Evolutionary conservation across 2,329 filamentous ascomycete species (phyloP).

Genomic region (Knoxdaviesia capensis): DNA sequence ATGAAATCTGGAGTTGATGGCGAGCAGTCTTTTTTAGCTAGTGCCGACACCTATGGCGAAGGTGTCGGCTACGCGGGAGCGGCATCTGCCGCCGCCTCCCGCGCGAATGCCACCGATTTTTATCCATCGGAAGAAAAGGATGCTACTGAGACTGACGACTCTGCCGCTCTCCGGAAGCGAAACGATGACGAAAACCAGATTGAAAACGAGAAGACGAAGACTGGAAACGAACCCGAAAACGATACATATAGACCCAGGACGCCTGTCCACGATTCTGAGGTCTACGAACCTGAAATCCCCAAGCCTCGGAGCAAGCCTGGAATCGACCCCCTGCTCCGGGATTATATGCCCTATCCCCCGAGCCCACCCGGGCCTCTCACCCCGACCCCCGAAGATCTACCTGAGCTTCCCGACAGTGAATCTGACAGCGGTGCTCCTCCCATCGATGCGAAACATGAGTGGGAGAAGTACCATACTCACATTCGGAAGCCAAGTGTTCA

Average conservation of each 20-base stretch:
- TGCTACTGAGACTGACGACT: no score
- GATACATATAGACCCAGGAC: slow-evolving; percentile 32
- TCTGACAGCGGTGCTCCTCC: no score
- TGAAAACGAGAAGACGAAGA: slow-evolving; percentile 13
- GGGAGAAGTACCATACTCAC: slow-evolving; percentile 18
- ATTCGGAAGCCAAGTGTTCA: slow-evolving; percentile 12
- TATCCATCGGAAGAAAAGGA: slow-evolving; percentile 12
- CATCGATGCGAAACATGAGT: no score
- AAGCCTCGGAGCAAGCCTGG: slow-evolving; percentile 3
- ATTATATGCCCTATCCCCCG: no score
- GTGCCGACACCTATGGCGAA: slow-evolving; percentile 49
- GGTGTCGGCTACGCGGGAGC: slow-evolving; percentile 39
- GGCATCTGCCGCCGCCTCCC: slow-evolving; percentile 17
- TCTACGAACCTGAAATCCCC: background rate
- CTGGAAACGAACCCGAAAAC: slow-evolving; percentile 26
- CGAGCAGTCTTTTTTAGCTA: slow-evolving; percentile 50
- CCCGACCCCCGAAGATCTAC: no score
- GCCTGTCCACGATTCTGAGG: background rate
- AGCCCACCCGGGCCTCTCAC: no score
- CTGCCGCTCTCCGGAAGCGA: no score
- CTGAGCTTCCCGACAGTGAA: no score
- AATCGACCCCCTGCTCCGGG: no score
- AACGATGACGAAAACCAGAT: no score
- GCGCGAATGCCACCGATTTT: slow-evolving; percentile 24
- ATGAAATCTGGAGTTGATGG: slow-evolving; percentile 10